Base-by-base conservation (phyloP, 305 asterid species). In the Solanum chacoense region DNA sequence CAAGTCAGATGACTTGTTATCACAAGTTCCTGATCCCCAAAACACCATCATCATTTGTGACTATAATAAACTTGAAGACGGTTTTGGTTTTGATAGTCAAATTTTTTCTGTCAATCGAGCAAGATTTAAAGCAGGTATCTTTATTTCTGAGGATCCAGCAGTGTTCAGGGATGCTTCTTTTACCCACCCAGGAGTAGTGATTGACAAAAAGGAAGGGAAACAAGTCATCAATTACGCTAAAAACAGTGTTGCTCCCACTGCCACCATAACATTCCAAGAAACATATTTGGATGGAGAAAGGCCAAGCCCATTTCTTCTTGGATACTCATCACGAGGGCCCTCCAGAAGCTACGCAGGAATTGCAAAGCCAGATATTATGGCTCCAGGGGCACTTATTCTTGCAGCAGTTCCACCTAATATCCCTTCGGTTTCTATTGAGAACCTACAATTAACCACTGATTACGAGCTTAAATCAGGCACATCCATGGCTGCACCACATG, bases 131-230 rank as follows among this genome's bases (percentile, higher is more conserved):
- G 96, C 94, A 4, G 94, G 91, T 11, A 89, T 94, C 22, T 87
- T 94, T 37, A 89, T 94, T 11, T 88, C 95, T 4, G 89, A 90
- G 11, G 94, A 92, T 4, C 72, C 90, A 3, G 7, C 29, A 36
- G 85, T 78, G 38, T 90, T 89, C 5, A 85, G 88, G 63, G 55
- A 73, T 2, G 69, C 87, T 69, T 42, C 65, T 0, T 89, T 88
- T 89, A 90, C 92, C 2, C 29, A 59, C 85, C 95, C 93, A 1
- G 95, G 94, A 69, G 95, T 93, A 11, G 92, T 93, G 78, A 91
- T 94, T 38, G 89, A 89, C 31, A 75, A 88, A 22, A 75, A 90
- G 8, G 89, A 92, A 69, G 94, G 89, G 11, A 80, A 71, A 16
- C 45, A 14, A 2, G 91, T 92, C 28, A 87, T 91, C 83, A 24